Conservation (phyloP, 192 early-diverging fungal species). For the Cladochytrium replicatum region DNA sequence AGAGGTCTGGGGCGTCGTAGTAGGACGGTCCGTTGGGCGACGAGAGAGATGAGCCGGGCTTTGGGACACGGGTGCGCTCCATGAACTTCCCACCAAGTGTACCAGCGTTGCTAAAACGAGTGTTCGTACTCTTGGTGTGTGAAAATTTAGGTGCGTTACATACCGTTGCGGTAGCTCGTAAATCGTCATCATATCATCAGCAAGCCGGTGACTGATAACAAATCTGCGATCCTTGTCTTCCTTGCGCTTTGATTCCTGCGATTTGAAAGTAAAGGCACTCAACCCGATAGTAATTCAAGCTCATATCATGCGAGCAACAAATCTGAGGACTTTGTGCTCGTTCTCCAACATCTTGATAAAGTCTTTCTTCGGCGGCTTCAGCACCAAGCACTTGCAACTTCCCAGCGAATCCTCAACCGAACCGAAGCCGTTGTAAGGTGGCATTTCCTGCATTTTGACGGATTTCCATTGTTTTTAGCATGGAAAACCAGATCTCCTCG, state of each 20-base stretch:
- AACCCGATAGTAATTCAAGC: neutral
- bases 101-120: constrained; percentile 37
- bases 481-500: too few relatives aligned
- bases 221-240: constrained; percentile 49
- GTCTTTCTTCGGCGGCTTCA: constrained; percentile 56
- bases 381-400: constrained; percentile 45
- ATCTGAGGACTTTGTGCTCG: constrained; percentile 49
- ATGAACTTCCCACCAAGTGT: constrained; percentile 54
- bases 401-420: constrained; percentile 51
- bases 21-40: constrained; percentile 30
- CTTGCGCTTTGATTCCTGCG: constrained; percentile 48
- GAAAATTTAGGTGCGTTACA: neutral
- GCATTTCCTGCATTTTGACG: constrained; percentile 27
- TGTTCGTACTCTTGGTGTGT: constrained; percentile 3
- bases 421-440: constrained; percentile 57
- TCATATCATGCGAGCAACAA: constrained; percentile 52
- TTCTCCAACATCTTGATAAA: constrained; percentile 59
- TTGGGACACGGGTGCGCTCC: constrained; percentile 46
- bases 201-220: constrained; percentile 47
- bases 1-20: constrained; percentile 40
- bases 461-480: too few relatives aligned
- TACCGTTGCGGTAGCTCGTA: constrained; percentile 54
- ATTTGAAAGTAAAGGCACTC: neutral
- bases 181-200: constrained; percentile 56
- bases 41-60: constrained; percentile 35